Base-by-base conservation (phyloP, 202 grass and related monocot genomes). In the Zoysia matrella region DNA sequence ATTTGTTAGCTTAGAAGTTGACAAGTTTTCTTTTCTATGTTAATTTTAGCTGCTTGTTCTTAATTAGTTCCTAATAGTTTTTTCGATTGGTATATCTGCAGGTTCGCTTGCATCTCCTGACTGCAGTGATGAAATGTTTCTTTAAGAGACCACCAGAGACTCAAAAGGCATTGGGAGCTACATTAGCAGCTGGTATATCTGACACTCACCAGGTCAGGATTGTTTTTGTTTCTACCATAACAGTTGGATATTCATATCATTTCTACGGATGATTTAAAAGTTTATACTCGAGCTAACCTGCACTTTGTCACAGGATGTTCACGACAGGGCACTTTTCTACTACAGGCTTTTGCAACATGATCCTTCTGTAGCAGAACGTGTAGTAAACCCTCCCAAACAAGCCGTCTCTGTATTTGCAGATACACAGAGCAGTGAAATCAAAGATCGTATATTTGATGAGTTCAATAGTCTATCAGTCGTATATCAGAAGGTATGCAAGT, bases 401-500 rank as follows among this genome's bases (percentile, higher is more conserved):
- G 97, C 97, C 83, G 89, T 99, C 47, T 99, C 97, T 14, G 91
- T 99, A 76, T 99, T 99, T 99, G 97, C 97, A 71, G 97, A 99
- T 74, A 86, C 83, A 13, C 97, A 99, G 86, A 96, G 89, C 75
- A 90, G 86, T 79, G 97, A 99, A 96, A 92, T 94, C n/a, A 99
- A 99, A 89, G 97, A 99, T 67, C 80, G 97, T 11, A 99, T 99
- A 88, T 96, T 99, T 82, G 97, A 99, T 93, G 97, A 99, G 82
- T 96, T 96, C 85, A 99, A 91, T 71, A 90, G 93, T 60, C 58
- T 99, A 15, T 96, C 97, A 60, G 93, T 99, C 61, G 85, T 96
- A 68, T 99, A 99, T 85, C 97, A 99, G 48, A 96, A 96, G 96
- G 96, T 95, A 91, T 77, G 61, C 47, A 67, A 47, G 74, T 69